Evolutionary conservation across 257 asterid species (phyloP).

Genomic region (Solanum lignicaule): DNA sequence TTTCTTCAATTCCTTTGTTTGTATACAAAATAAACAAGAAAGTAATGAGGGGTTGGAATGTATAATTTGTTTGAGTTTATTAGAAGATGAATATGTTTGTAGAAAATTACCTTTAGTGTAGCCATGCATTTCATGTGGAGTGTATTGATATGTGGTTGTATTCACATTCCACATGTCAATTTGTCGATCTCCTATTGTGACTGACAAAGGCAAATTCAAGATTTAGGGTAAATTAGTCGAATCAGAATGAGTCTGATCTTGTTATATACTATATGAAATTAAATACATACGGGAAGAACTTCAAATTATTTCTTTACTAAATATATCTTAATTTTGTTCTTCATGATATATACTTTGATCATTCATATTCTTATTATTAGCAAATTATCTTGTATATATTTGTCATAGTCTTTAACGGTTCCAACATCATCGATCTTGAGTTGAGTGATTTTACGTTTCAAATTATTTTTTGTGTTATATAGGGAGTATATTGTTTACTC

Average conservation of each 20-base stretch:
- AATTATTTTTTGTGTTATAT: not conserved
- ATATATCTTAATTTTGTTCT: not conserved
- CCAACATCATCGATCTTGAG: not conserved
- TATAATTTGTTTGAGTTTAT: slow-evolving; percentile 39
- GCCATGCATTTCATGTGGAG: slow-evolving; percentile 50
- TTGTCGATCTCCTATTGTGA: slow-evolving; percentile 35
- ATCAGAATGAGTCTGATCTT: not conserved
- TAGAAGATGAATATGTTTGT: slow-evolving; percentile 30
- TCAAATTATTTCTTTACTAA: not conserved
- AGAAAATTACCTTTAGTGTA: slow-evolving; percentile 27
- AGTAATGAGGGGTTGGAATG: slow-evolving; percentile 27
- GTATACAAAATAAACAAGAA: not conserved
- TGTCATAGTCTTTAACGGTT: not conserved
- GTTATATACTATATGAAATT: not conserved
- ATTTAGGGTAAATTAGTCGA: not conserved
- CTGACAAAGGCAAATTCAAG: not conserved
- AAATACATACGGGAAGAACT: not conserved
- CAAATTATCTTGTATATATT: not conserved
- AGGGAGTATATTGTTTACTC: not conserved
- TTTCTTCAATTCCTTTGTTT: slow-evolving; percentile 18
- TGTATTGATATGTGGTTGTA: slow-evolving; percentile 66
- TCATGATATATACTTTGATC: not conserved
- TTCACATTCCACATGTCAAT: slow-evolving; percentile 48
- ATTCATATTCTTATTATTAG: not conserved
- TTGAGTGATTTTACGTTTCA: too few relatives aligned